These are phyloP conservation scores for Serendipita sp. DNA, from an alignment of 768 basidiomycete species.

Conservation along the genomic window DNA sequence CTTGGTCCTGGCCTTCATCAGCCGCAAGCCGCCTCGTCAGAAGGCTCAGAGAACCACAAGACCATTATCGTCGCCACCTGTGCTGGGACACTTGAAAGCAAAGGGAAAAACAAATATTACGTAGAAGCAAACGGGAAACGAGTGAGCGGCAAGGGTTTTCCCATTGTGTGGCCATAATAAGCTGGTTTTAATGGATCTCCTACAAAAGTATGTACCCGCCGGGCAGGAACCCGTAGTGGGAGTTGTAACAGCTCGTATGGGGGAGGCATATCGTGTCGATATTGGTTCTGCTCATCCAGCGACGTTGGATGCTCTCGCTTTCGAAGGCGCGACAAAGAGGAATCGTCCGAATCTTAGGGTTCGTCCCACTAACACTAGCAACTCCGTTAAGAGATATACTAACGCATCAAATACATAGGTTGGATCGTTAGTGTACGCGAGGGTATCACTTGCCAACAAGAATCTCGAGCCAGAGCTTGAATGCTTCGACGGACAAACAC, in stretches of 20 bases:
- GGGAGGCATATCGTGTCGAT: constrained; percentile 87
- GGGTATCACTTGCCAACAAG: constrained; percentile 84
- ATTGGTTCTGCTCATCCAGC: constrained; percentile 82
- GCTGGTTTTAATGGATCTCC: not conserved
- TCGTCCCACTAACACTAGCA: not conserved
- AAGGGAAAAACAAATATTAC: constrained; percentile 72
- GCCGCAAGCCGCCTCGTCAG: constrained; percentile 11
- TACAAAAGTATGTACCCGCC: constrained; percentile 70
- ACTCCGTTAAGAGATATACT: not conserved
- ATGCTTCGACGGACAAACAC: constrained; percentile 87
- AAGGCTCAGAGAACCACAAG: constrained; percentile 11
- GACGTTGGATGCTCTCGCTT: constrained; percentile 74
- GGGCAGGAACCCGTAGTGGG: constrained; percentile 82
- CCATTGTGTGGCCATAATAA: not conserved
- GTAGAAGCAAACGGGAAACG: constrained; percentile 73
- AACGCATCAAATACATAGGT: constrained; percentile 34
- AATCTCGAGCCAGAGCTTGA: constrained; percentile 98
- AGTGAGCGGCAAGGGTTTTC: constrained; percentile 33
- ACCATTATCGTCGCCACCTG: constrained; percentile 40
- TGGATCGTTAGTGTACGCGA: constrained; percentile 78
- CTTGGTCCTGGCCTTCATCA: constrained; percentile 72
- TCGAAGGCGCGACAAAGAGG: constrained; percentile 90
- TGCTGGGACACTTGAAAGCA: constrained; percentile 52
- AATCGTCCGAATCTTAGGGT: constrained; percentile 91
- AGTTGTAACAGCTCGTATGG: constrained; percentile 51